Evolutionary conservation across 202 grass and related monocot genomes (phyloP).

Genomic region (Brachypodium distachyon): DNA sequence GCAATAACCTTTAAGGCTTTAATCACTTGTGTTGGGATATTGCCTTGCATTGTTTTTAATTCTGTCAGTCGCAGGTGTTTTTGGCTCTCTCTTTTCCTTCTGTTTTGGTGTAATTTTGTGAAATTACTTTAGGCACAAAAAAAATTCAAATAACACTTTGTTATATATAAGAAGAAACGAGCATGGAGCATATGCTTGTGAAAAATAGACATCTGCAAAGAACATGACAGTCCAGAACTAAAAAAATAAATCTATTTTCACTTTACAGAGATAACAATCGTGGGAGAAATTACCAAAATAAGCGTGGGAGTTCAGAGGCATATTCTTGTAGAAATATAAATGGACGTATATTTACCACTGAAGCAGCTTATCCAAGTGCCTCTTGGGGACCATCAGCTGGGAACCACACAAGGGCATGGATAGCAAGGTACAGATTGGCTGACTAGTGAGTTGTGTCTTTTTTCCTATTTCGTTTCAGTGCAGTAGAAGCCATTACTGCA

Average conservation of each 20-base stretch:
- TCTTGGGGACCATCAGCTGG: slow-evolving; percentile 31
- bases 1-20: neutral
- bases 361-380: slow-evolving; percentile 31
- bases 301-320: neutral
- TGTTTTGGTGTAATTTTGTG: neutral
- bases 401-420: slow-evolving; percentile 36
- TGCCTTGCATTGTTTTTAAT: slow-evolving; percentile 5
- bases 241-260: neutral
- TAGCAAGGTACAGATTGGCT: slow-evolving; percentile 26
- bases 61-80: neutral
- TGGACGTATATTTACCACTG: slow-evolving; percentile 17
- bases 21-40: neutral
- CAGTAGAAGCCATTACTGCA: neutral
- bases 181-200: neutral
- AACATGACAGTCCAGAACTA: neutral
- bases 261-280: slow-evolving; percentile 11
- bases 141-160: neutral
- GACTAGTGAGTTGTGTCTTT: slow-evolving; percentile 6
- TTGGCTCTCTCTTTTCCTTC: neutral
- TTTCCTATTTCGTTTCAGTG: slow-evolving; percentile 9
- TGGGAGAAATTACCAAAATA: too few relatives aligned
- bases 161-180: neutral
- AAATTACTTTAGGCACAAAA: neutral
- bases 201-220: neutral
- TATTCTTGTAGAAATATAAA: slow-evolving; percentile 4